Percentiles rank a stretch among this genome's conserved stretches.
Evolutionary conservation across 768 basidiomycete genomes (phyloP).

Genomic region (Royoungia palumana): DNA sequence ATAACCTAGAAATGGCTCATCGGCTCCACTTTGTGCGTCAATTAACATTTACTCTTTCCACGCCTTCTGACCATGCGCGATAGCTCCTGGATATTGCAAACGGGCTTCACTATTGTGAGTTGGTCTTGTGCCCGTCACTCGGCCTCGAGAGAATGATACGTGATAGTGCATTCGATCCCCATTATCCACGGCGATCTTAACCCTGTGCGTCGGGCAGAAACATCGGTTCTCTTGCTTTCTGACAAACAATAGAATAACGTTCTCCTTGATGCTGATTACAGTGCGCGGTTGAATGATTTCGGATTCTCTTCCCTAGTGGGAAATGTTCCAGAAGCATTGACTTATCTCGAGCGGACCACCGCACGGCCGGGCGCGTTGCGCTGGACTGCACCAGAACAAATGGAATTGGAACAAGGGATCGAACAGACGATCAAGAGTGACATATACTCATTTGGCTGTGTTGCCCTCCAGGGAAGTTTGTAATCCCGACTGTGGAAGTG

Average conservation of each 20-base stretch:
- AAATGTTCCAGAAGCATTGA: neutral
- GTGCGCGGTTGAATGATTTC: slow-evolving; percentile 41
- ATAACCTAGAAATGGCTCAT: neutral
- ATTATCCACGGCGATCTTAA: slow-evolving; percentile 9
- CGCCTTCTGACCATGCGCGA: slow-evolving; percentile 17
- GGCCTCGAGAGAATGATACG: neutral
- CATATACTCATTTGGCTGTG: slow-evolving; percentile 21
- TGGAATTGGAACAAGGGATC: slow-evolving; percentile 6
- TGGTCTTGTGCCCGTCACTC: too few species aligned
- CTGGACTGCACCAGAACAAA: slow-evolving; percentile 39
- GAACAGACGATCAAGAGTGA: neutral
- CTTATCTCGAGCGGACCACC: slow-evolving; percentile 18
- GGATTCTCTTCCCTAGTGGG: slow-evolving; percentile 29
- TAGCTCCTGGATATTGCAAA: slow-evolving; percentile 13
- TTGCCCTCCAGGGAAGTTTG: slow-evolving; percentile 20
- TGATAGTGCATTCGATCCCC: slow-evolving; percentile 8
- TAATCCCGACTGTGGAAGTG: neutral
- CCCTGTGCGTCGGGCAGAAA: neutral
- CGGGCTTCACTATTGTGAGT: slow-evolving; percentile 8
- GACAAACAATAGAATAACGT: slow-evolving; percentile 5
- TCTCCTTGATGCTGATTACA: slow-evolving; percentile 11
- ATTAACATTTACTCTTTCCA: slow-evolving; percentile 9
- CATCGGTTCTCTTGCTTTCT: neutral
- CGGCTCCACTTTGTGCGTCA: slow-evolving; percentile 14
- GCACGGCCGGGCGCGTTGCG: slow-evolving; percentile 36